Base-by-base conservation (phyloP, 2,329 filamentous ascomycete genomes). In the Fusarium graminum region DNA sequence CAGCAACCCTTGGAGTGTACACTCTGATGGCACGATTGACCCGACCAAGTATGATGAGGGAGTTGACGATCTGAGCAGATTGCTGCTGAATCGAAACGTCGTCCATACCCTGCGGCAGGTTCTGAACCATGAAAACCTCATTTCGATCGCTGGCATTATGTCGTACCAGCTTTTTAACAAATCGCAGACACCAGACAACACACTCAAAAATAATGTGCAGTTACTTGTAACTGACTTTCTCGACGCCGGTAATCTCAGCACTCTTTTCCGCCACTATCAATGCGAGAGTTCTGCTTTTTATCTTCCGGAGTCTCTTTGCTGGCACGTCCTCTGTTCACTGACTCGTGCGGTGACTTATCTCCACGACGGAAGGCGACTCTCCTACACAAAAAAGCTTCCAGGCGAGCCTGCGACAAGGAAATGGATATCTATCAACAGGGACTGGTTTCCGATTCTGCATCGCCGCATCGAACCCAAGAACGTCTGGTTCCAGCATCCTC, bases 391-490 rank as follows among this genome's bases (percentile, higher is more conserved):
- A 4, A 29, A 58, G 11, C 22, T 49, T 3, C 40, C 29, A 7
- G 44, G 58, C 29, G 51, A 50, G 1, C 16, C 12, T 14, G 8
- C 29, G 25, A 16, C 12, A 5, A 49, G 40, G 8, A 34, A 58
- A 17, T 71, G 68, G 65, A 22, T 44, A 40, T 58, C 59, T 22
- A 63, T 73, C 22, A 77, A 83, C 55, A 57, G 69, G 12, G 80
- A 83, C 55, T 87, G 85, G 85, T 75, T 81, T 56, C 80, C 84
- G 1, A 80, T 86, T 30, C 71, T 87, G 40, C 85, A 87, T 61
- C 78, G 82, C 12, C 76, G 79, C 38, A 78, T 87, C 40, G 72
- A 59, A 47, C 79, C 84, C 0, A 68, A 67, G n/a, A 84, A 84
- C 66, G 80, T 87, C 52, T 84, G 81, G 70, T 80, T 87, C 66